phyloP scores from a whole-genome alignment of 2,329 filamentous ascomycete genomes.

The Fusarium tuaranense region DNA sequence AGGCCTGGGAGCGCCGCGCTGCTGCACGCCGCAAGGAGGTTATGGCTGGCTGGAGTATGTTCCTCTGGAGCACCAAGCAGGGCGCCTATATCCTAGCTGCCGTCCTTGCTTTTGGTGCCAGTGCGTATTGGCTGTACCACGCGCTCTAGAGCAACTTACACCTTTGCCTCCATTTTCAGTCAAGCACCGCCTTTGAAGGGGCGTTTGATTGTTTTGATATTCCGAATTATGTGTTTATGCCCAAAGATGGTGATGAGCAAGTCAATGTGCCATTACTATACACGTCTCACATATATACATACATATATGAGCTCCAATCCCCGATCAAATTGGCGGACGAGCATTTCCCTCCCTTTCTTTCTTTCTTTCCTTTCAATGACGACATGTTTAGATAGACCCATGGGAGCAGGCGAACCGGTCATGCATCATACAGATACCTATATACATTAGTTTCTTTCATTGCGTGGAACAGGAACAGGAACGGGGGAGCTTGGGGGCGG shows the following conservation, averaged over 20 bases:
- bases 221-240: background rate
- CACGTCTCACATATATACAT: background rate
- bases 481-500: background rate
- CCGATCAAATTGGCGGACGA: background rate
- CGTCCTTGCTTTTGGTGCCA: conserved; percentile 55
- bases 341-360: background rate
- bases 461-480: background rate
- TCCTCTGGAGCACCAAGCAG: conserved; percentile 65
- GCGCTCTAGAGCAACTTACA: background rate
- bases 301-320: background rate
- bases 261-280: background rate
- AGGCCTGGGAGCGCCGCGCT: conserved; percentile 65
- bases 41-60: conserved; percentile 65
- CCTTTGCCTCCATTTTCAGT: background rate
- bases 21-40: conserved; percentile 60
- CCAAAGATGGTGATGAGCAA: background rate
- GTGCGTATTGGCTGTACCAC: conserved; percentile 58
- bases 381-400: conserved; percentile 18
- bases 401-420: conserved; percentile 27
- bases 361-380: conserved; percentile 7
- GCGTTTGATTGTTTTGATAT: background rate
- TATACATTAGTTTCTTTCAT: conserved; percentile 2
- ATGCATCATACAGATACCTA: conserved; percentile 29
- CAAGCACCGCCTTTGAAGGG: background rate
- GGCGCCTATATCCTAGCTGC: conserved; percentile 60